These are phyloP conservation scores for Bisporella sp. DNA, from an alignment of 2,329 filamentous ascomycete species.

Conservation along the genomic window DNA sequence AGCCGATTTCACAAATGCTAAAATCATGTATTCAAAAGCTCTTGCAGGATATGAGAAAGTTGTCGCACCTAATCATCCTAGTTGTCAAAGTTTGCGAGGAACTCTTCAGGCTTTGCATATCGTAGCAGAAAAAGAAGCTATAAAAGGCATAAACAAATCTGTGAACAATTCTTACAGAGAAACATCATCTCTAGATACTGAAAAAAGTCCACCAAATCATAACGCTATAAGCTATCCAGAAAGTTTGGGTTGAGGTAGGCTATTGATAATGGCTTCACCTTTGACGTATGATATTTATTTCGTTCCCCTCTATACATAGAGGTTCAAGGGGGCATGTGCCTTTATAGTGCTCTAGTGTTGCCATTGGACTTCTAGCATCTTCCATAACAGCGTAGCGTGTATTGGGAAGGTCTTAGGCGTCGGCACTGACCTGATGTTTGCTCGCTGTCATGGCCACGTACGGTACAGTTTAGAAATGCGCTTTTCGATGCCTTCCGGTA, in stretches of 20 bases:
- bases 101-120: not conserved
- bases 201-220: not conserved
- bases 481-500: no score
- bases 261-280: no score
- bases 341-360: not conserved
- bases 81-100: not conserved
- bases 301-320: no score
- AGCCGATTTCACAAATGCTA: not conserved
- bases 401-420: not conserved
- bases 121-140: not conserved
- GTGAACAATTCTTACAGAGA: not conserved
- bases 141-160: not conserved
- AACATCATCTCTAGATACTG: not conserved
- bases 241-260: not conserved
- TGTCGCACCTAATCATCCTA: not conserved
- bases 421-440: not conserved
- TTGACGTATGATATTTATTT: no score
- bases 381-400: not conserved
- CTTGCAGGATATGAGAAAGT: conserved; percentile 1
- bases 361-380: not conserved
- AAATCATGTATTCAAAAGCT: not conserved
- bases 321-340: not conserved
- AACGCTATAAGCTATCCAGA: not conserved
- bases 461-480: not conserved
- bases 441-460: not conserved